Base-by-base conservation (phyloP, 1,139 yeast genomes). In the Suhomyces wounanorum region DNA sequence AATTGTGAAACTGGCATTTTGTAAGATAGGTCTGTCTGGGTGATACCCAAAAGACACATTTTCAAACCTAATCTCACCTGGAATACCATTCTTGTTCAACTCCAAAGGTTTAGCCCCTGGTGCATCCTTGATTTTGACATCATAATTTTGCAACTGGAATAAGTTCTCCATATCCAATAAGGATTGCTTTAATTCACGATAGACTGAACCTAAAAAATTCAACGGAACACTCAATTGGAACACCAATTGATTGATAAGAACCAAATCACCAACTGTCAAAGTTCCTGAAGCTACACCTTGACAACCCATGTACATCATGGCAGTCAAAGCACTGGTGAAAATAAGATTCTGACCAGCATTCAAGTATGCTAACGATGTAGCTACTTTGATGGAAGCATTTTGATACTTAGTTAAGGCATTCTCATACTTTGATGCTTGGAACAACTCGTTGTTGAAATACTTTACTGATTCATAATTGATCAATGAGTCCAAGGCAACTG, bases 301-400 rank as follows among this genome's bases (percentile, higher is more conserved):
- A 62, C 97, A 91, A n/a, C 97, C 98, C 96, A 94, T 86, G 67
- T 89, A 94, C 99, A 94, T 95, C 96, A 95, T 94, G 1, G 87
- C 91, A 1, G 99, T 94, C 58, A 95, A 75, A 1, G 99, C 98
- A 38, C 89, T 70, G 0, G 98, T 89, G 69, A 95, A 94, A 30
- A 94, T 94, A 49, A 91, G 65, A 66, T 89, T 92, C 69, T 94
- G 99, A 4, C 99, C 99, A 0, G 96, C 80, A 61, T 94, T 94
- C 56, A 94, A 77, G 63, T 82, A 91, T 17, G 98, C 96, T 56
- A 94, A 75, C 0, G 98, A 92, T 2, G 96, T 91, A 4, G 97
- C 96, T 23, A 92, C 94, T 63, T 89, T 89, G 59, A 91, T 87
- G 36, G 89, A 85, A 1, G 96, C 87, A 60, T 85, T 82, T 64